phyloP scores from a whole-genome alignment of 208 protist genomes.

The Angomonas desouzai region DNA sequence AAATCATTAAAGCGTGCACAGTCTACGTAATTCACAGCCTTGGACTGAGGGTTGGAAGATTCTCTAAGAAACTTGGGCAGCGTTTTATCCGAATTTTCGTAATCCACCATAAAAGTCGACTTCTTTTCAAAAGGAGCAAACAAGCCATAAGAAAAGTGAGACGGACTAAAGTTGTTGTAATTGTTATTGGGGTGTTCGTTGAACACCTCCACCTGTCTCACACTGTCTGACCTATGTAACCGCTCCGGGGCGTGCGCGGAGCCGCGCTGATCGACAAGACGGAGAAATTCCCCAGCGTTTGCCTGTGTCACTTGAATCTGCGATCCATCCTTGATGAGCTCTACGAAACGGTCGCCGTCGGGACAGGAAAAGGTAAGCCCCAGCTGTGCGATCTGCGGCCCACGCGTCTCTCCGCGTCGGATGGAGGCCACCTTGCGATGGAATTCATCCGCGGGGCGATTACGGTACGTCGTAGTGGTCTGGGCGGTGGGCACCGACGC shows the following conservation, averaged over 20 bases:
- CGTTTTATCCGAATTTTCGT: constrained; percentile 56
- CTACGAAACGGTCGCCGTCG: constrained; percentile 42
- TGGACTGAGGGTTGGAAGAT: constrained; percentile 12
- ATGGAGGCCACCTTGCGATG: constrained; percentile 40
- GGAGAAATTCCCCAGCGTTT: constrained; percentile 66
- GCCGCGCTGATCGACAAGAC: constrained; percentile 39
- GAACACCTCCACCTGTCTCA: constrained; percentile 51
- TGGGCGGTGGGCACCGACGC: constrained; percentile 12
- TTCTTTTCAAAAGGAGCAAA: constrained; percentile 64
- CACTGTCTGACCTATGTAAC: constrained; percentile 62
- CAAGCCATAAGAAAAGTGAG: constrained; percentile 70
- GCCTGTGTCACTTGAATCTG: constrained; percentile 60
- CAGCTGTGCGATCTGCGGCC: constrained; percentile 39
- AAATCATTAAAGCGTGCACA: constrained; percentile 38
- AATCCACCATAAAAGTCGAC: constrained; percentile 68
- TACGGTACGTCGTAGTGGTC: constrained; percentile 7
- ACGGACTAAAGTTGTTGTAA: constrained; percentile 63
- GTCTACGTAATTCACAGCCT: constrained; percentile 19
- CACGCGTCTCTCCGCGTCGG: constrained; percentile 28
- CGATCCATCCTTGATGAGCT: constrained; percentile 68
- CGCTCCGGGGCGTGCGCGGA: constrained; percentile 16
- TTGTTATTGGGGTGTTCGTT: constrained; percentile 24
- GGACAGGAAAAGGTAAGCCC: constrained; percentile 72
- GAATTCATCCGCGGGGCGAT: constrained; percentile 33
- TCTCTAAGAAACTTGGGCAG: constrained; percentile 53